Percentiles rank a stretch among this genome's conserved stretches.
These are phyloP conservation scores for Aspergillus pseudonomiae DNA, from an alignment of 2,329 filamentous ascomycete genomes.

Conservation along the genomic window DNA sequence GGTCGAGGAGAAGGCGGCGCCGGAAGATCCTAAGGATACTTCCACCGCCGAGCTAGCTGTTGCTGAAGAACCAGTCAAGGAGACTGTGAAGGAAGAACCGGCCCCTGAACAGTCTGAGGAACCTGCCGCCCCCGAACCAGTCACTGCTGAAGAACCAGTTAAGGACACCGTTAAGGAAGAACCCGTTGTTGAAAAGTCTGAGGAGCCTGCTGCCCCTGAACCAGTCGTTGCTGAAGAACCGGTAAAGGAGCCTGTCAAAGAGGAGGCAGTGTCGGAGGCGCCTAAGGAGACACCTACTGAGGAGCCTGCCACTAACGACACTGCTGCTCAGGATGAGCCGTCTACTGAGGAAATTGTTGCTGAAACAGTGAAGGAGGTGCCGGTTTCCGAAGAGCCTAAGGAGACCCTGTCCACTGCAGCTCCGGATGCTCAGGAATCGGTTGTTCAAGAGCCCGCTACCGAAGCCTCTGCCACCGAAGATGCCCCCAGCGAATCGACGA, in stretches of 20 bases:
- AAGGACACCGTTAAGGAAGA: slow-evolving; percentile 13
- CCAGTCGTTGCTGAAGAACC: slow-evolving; percentile 1
- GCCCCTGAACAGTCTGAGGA: slow-evolving; percentile 17
- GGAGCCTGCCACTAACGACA: background rate
- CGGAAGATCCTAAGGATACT: slow-evolving; percentile 1
- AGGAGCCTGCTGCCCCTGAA: slow-evolving; percentile 8
- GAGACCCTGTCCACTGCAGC: background rate
- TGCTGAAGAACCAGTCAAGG: background rate
- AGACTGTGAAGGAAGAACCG: slow-evolving; percentile 8
- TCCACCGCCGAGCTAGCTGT: background rate
- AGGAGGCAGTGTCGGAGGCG: background rate
- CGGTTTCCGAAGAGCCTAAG: background rate
- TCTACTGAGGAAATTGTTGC: background rate
- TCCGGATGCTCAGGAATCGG: background rate
- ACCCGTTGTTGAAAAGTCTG: slow-evolving; percentile 13
- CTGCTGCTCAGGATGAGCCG: background rate
- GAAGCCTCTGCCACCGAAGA: background rate
- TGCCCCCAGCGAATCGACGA: background rate
- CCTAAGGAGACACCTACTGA: background rate
- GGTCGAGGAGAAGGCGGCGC: background rate
- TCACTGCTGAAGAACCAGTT: slow-evolving; percentile 11
- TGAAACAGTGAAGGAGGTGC: background rate
- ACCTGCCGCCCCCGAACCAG: slow-evolving; percentile 11
- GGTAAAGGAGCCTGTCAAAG: background rate
- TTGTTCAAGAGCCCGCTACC: background rate